Base-by-base conservation (phyloP, 1,284 basidiomycete genomes). In the Leccinum huronense region DNA sequence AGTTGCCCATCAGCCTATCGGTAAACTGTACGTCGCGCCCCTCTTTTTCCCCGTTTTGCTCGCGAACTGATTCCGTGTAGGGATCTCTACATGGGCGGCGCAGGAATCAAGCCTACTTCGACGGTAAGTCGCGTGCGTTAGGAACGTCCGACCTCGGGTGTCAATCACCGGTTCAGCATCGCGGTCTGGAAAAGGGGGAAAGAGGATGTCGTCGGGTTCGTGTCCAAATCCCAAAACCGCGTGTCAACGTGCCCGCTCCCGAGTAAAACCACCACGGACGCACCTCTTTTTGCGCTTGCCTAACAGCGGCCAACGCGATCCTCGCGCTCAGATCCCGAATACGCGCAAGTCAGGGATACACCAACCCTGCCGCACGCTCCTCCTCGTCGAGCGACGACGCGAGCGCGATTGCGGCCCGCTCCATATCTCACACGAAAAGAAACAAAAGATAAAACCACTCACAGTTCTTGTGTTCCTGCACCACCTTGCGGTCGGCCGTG, bases 81-180 rank as follows among this genome's bases (percentile, higher is more conserved):
- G 57, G 83, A 86, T 66, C 81, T 95, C 45, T 95, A 94, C 73
- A 84, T 93, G 64, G 91, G 89, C 11, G 88, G 88, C 34, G 88
- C 88, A 31, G 86, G 87, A 5, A 81, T 86, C 65, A 79, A 79
- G 56, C 84, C 84, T 7, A 67, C 73, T 11, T 83, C 84, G n/a
- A 83, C 84, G 13, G 81, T 81, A 66, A 60, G 79, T 71, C 57
- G 27, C 48, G 31, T 38, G 11, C 11, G 31, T 48, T 33, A 31
- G 19, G 45, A 19, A 23, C 10, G 0, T 31, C 23, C 23, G 23
- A 27, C 23, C 23, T 27, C 23, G 59, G 90, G 89, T 2, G 86
- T 95, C 56, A 96, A 96, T 71, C 94, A 96, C 75, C 82, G 91
- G 38, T 95, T 89, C 68, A 80, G 80, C n/a, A 88, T 94, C 51